Evolutionary conservation across 2,329 filamentous ascomycete species (phyloP), one percentile per base, ranked within the genome.

Genomic region (Metarhizium brunneum): DNA sequence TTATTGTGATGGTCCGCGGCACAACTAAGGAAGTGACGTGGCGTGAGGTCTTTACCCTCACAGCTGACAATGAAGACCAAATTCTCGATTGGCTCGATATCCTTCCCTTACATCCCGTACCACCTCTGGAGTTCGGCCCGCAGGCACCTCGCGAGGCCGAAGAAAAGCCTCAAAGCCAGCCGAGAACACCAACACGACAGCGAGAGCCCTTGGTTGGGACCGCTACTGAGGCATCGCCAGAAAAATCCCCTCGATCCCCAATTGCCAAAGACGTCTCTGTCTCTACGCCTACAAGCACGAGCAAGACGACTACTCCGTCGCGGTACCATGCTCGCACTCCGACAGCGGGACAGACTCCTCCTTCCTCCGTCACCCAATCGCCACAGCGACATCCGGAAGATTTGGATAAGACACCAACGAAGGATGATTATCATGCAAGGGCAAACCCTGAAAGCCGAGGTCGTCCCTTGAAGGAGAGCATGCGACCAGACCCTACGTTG

Each of bases 1-100:
- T 97, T 58, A 80, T 96, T 8, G 75, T 95, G 57, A 96, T 97
- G 92, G 80, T 96, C 54, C 84, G 90, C 57, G 91, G 90, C 45
- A 75, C 76, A 2, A 71, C 81, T 59, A 81, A 83, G 42, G 80
- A 78, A 7, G 75, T 80, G 53, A 83, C 88, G 60, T 97, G 92
- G 92, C 85, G 85, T 59, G 92, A 99, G 71, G 75, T 95, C 6
- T 75, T 97, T 57, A 86, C 83, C n/a, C 76, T 97, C 16, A 81
- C 78, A 10, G 83, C 88, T 2, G 86, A 92, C 54, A 83, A 89
- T 65, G 86, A 91, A 59, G 85, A 89, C 55, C 84, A 91, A 57
- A 84, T 87, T 6, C 74, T 82, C 16, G 94, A 97, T 70, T 99
- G 94, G 94, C 76, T 96, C 42, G 81, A 88, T 43, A 89, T 96